Evolutionary conservation across 768 basidiomycete genomes (phyloP).

Genomic region (Russula abietina): DNA sequence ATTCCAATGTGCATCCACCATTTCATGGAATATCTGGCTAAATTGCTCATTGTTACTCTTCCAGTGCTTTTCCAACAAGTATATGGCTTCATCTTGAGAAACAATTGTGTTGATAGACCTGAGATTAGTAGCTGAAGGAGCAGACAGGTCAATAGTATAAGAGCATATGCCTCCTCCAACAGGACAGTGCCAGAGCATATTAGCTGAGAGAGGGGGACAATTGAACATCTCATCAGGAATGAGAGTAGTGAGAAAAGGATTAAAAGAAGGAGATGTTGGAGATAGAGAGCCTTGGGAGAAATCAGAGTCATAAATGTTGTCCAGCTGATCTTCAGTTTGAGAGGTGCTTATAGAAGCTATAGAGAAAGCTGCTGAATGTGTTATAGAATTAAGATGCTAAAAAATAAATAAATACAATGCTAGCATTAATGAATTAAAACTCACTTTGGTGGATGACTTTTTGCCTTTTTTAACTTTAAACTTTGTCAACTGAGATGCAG

Average conservation of each 20-base stretch:
- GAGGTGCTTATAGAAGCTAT: not conserved
- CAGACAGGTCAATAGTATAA: slow-evolving; percentile 43
- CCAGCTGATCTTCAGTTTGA: not conserved
- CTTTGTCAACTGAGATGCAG: not conserved
- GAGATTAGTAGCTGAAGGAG: slow-evolving; percentile 35
- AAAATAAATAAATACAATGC: not conserved
- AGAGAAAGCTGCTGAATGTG: not conserved
- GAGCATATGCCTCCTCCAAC: slow-evolving; percentile 34
- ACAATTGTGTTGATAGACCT: slow-evolving; percentile 22
- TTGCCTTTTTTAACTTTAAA: not conserved
- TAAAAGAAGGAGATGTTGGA: slow-evolving; percentile 32
- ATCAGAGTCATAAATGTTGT: slow-evolving; percentile 45
- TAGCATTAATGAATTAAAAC: too few species aligned
- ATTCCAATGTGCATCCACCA: slow-evolving; percentile 27
- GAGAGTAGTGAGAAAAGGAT: slow-evolving; percentile 26
- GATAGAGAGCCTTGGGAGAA: slow-evolving; percentile 49
- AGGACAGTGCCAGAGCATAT: slow-evolving; percentile 51
- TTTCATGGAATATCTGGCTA: slow-evolving; percentile 21
- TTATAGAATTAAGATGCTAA: not conserved
- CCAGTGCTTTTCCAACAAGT: slow-evolving; percentile 2
- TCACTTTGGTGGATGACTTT: not conserved
- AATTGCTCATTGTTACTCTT: slow-evolving; percentile 14
- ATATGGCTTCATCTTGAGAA: not conserved
- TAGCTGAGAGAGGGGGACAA: slow-evolving; percentile 37
- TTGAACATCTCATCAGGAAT: slow-evolving; percentile 37